Evolutionary conservation across 2,329 filamentous ascomycete species (phyloP).

Genomic region (Xylariaceae sp.): DNA sequence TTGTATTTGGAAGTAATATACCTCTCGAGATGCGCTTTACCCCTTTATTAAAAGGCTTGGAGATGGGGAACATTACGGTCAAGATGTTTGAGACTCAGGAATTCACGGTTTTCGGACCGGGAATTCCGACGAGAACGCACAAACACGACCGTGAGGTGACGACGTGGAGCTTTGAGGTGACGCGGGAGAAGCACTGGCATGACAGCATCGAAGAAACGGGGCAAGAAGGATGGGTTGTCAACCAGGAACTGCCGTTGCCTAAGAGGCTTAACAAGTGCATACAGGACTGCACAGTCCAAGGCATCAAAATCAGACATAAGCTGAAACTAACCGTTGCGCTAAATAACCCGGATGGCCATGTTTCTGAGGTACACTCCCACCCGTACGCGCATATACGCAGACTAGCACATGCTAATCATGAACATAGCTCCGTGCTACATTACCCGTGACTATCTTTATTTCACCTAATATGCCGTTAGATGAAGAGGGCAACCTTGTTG

Average conservation of each 20-base stretch:
- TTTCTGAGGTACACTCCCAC: constrained; percentile 74
- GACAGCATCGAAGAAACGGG: constrained; percentile 72
- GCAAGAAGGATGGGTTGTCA: constrained; percentile 69
- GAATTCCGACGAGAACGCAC: constrained; percentile 57
- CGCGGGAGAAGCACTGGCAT: constrained; percentile 68
- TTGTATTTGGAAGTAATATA: constrained; percentile 89
- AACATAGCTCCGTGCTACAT: constrained; percentile 77
- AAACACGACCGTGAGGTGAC: constrained; percentile 69
- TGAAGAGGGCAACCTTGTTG: constrained; percentile 80
- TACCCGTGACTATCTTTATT: constrained; percentile 92
- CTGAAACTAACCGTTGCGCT: constrained; percentile 89
- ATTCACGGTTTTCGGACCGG: constrained; percentile 58
- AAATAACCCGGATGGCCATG: constrained; percentile 92
- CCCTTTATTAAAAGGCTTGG: constrained; percentile 85
- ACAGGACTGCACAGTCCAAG: constrained; percentile 86
- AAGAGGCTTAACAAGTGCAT: constrained; percentile 82
- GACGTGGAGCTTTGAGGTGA: constrained; percentile 62
- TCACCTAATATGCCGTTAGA: constrained; percentile 91
- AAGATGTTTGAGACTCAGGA: constrained; percentile 82
- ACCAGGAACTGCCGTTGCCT: constrained; percentile 71
- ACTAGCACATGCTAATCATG: constrained; percentile 25
- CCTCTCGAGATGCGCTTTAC: constrained; percentile 85
- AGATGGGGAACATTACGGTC: constrained; percentile 81
- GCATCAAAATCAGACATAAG: constrained; percentile 92
- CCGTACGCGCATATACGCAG: neutral